Conservation (phyloP, 805 yeast species). For the Osmozyma mogii region DNA sequence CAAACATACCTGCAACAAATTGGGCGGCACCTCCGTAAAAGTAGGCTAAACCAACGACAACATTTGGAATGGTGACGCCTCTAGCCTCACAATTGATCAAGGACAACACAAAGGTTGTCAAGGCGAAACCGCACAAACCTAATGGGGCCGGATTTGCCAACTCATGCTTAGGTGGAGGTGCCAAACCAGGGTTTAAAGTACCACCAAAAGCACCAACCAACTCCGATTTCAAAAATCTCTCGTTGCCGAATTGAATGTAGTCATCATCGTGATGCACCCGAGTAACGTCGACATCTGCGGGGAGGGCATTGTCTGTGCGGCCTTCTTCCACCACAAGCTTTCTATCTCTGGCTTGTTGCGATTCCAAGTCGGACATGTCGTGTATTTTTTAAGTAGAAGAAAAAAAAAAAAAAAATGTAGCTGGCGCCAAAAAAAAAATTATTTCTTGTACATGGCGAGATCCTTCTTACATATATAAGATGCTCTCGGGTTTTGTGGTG, state of each 20-base stretch:
- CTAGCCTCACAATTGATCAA: slow-evolving; percentile 58
- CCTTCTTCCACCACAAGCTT: slow-evolving; percentile 14
- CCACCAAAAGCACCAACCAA: slow-evolving; percentile 74
- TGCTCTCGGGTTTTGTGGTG: too few relatives aligned
- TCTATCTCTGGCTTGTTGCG: slow-evolving; percentile 26
- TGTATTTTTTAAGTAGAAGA: too few relatives aligned
- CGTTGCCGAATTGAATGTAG: slow-evolving; percentile 63
- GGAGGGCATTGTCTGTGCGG: too few relatives aligned
- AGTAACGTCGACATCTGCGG: slow-evolving; percentile 16
- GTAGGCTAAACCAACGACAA: slow-evolving; percentile 58
- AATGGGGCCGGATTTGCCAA: slow-evolving; percentile 71
- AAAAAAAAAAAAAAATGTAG: too few relatives aligned
- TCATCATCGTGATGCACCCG: slow-evolving; percentile 44
- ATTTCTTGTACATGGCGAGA: too few relatives aligned
- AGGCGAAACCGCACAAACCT: slow-evolving; percentile 65
- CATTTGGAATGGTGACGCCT: slow-evolving; percentile 53
- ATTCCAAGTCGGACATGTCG: slow-evolving; percentile 32
- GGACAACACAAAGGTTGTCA: slow-evolving; percentile 60
- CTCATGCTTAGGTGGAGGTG: slow-evolving; percentile 35
- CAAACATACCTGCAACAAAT: slow-evolving; percentile 68
- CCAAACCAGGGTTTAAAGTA: slow-evolving; percentile 59
- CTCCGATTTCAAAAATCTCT: slow-evolving; percentile 56
- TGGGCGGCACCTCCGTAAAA: slow-evolving; percentile 72
- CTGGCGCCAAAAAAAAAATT: too few relatives aligned
- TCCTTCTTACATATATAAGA: too few relatives aligned